These are phyloP conservation scores for Vigna radiata DNA, from an alignment of 306 rosid genomes.

Conservation along the genomic window DNA sequence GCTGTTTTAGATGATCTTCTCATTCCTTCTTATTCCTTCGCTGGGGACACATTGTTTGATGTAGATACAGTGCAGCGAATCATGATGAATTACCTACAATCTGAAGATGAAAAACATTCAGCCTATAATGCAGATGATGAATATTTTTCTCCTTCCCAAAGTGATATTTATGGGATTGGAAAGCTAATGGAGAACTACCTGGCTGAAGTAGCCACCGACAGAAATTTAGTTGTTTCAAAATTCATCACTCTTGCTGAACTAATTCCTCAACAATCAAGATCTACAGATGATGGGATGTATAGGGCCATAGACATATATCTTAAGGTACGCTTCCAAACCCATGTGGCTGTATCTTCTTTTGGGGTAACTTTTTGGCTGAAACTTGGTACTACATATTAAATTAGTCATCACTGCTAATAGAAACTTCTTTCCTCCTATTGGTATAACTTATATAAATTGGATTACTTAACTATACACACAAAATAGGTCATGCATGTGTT, in stretches of 20 bases:
- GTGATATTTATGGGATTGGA: constrained; percentile 65
- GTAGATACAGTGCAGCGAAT: constrained; percentile 80
- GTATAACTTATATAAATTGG: neutral
- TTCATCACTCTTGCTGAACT: constrained; percentile 73
- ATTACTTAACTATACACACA: too few species aligned
- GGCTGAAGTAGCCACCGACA: constrained; percentile 80
- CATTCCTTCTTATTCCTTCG: constrained; percentile 74
- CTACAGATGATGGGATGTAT: constrained; percentile 84
- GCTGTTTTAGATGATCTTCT: constrained; percentile 88
- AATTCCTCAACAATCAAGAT: constrained; percentile 80
- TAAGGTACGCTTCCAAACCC: constrained; percentile 59
- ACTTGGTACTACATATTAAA: neutral
- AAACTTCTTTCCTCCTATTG: neutral
- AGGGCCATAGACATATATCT: constrained; percentile 92
- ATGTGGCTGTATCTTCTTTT: neutral
- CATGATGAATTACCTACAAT: constrained; percentile 66
- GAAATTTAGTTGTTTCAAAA: constrained; percentile 67
- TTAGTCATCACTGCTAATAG: neutral
- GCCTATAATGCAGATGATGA: constrained; percentile 56
- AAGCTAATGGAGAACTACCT: constrained; percentile 84
- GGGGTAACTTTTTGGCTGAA: neutral
- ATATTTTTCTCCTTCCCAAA: constrained; percentile 60
- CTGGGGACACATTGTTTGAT: constrained; percentile 77
- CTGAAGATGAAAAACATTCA: constrained; percentile 48
- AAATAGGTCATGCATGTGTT: neutral